A percentile compares a stretch with the other conserved stretches of the same genome.
These are phyloP conservation scores for Geotrichum bryndzae DNA, from an alignment of 1,139 yeast genomes.

Conservation along the genomic window DNA sequence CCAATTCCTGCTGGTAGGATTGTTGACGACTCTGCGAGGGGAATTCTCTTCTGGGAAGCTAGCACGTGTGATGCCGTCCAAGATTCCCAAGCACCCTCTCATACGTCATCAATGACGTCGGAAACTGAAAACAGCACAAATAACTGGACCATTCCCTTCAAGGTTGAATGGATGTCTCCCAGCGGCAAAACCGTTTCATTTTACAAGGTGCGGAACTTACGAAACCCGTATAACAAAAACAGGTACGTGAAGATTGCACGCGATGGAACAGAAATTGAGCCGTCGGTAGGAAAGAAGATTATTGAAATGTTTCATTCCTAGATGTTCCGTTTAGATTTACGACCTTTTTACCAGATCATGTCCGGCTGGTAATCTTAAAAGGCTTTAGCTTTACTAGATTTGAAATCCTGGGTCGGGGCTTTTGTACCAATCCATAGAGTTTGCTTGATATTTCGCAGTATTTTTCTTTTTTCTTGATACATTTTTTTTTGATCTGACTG, in stretches of 20 bases:
- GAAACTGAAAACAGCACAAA: conserved; percentile 18
- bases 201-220: conserved; percentile 30
- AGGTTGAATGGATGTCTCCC: conserved; percentile 35
- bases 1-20: conserved; percentile 37
- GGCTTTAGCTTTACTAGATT: too few relatives aligned
- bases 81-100: neutral
- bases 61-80: conserved; percentile 6
- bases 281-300: conserved; percentile 32
- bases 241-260: conserved; percentile 39
- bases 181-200: conserved; percentile 32
- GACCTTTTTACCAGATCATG: neutral
- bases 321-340: neutral
- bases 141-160: conserved; percentile 37
- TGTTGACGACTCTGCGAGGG: conserved; percentile 38
- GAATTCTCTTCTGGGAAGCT: conserved; percentile 39
- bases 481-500: too few relatives aligned
- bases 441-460: too few relatives aligned
- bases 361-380: too few relatives aligned
- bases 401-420: too few relatives aligned
- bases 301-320: conserved; percentile 26
- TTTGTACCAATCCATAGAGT: too few relatives aligned
- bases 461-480: too few relatives aligned
- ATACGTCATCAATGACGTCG: neutral
- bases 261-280: conserved; percentile 40
- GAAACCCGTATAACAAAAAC: conserved; percentile 35